Percentiles rank a stretch among this genome's conserved stretches.
These are phyloP conservation scores for Penicillium mononematosum DNA, from an alignment of 495 filamentous ascomycete species.

Conservation along the genomic window DNA sequence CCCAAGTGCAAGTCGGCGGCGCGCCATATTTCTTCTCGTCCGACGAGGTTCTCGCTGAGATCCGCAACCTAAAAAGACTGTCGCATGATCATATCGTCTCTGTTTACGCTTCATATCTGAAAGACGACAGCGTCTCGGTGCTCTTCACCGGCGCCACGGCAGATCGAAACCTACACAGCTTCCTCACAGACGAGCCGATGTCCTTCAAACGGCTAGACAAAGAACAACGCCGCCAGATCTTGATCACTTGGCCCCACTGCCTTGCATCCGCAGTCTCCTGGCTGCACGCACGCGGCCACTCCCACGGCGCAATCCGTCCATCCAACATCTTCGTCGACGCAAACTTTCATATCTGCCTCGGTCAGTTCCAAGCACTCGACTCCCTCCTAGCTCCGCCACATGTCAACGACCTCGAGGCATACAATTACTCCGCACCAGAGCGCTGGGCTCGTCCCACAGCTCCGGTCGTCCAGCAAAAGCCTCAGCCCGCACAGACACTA, in stretches of 20 bases:
- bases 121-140: constrained; percentile 68
- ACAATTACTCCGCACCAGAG: constrained; percentile 87
- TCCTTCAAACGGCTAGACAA: constrained; percentile 71
- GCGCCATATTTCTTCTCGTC: constrained; percentile 57
- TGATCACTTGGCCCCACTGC: constrained; percentile 88
- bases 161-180: constrained; percentile 74
- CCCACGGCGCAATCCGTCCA: constrained; percentile 79
- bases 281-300: constrained; percentile 69
- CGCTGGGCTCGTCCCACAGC: constrained; percentile 53
- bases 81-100: constrained; percentile 80
- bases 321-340: constrained; percentile 76
- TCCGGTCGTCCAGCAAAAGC: constrained; percentile 5
- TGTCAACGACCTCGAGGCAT: constrained; percentile 71
- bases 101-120: constrained; percentile 76
- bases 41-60: constrained; percentile 67
- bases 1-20: constrained; percentile 63
- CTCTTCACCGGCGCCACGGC: constrained; percentile 67
- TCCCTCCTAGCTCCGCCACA: constrained; percentile 51
- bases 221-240: constrained; percentile 60
- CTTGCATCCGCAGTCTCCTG: constrained; percentile 73
- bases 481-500: constrained; percentile 18
- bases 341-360: constrained; percentile 68
- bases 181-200: constrained; percentile 66
- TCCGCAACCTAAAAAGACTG: constrained; percentile 60
- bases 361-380: constrained; percentile 67